Conservation (phyloP, 1,284 basidiomycete species). For the Gomphus sp. region DNA sequence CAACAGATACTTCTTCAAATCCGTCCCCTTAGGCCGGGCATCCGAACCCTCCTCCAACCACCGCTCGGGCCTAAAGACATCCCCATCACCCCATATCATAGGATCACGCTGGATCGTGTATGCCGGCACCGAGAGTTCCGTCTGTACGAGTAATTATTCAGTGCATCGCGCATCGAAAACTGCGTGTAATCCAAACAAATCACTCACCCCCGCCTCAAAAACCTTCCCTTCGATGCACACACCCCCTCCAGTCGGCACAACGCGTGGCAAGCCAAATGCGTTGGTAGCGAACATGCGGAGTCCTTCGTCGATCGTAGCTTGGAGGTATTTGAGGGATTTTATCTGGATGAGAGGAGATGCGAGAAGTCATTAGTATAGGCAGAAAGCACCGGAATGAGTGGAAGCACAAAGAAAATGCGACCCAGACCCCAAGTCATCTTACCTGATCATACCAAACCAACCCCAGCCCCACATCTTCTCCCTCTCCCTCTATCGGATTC, state of each 20-base stretch:
- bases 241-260: conserved; percentile 12
- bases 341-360: neutral
- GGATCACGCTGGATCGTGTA: conserved; percentile 38
- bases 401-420: neutral
- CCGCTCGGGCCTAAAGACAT: conserved; percentile 34
- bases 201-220: conserved; percentile 21
- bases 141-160: conserved; percentile 11
- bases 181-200: neutral
- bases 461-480: neutral
- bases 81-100: conserved; percentile 36
- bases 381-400: no score
- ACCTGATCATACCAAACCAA: conserved; percentile 2
- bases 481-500: neutral
- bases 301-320: conserved; percentile 11
- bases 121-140: conserved; percentile 26
- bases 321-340: conserved; percentile 9
- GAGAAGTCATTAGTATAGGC: neutral
- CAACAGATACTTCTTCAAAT: conserved; percentile 19
- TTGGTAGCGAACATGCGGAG: conserved; percentile 11
- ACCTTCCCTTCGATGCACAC: conserved; percentile 17
- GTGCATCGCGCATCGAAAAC: neutral
- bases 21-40: neutral
- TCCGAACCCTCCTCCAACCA: conserved; percentile 27
- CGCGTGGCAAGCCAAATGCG: conserved; percentile 11
- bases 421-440: neutral